Evolutionary conservation across 257 asterid genomes (phyloP), one percentile per base, ranked within the genome.

Genomic region (Penstemon eatonii): DNA sequence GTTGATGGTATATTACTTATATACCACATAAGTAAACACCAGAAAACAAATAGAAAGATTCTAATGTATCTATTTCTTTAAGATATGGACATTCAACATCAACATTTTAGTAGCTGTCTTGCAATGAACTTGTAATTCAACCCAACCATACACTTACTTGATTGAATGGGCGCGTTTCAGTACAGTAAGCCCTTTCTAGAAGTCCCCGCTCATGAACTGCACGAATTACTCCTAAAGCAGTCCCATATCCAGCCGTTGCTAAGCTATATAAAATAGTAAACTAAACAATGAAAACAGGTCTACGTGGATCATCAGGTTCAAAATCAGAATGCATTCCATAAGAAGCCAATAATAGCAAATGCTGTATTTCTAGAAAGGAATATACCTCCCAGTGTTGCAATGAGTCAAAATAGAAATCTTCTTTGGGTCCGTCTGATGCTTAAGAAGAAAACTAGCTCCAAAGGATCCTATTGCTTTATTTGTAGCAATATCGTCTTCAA

Each of bases 191-290:
- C 79, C 95, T 84, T 82, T 81, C 95, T 38, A 93, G 80, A 73
- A 81, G 78, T 56, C 88, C 96, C 42, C 71, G 74, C 67, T 84
- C 87, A 67, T 93, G 85, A 67, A 93, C 90, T 52, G 97, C 84
- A 66, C 99, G 94, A 65, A 93, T 93, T 72, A 93, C 97, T 15
- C 99, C 99, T 40, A 93, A 75, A 78, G 99, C 98, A 75, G 98
- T 93, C 79, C 98, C 98, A 84, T 88, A 93, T 76, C 98, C 98
- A 79, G 97, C 97, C 54, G 98, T 93, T 51, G 98, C 98, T 60
- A 93, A 90, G 68, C 97, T 93, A 73, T 70, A 19, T 58, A 33
- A 68, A 60, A 71, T 51, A 76, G 69, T 37, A 37, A 8, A 68
- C 33, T 12, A 5, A 71, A 67, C 68, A 67, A 47, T 68, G 60